phyloP scores from a whole-genome alignment of 2,329 filamentous ascomycete species.

The Dothistroma septosporum region DNA sequence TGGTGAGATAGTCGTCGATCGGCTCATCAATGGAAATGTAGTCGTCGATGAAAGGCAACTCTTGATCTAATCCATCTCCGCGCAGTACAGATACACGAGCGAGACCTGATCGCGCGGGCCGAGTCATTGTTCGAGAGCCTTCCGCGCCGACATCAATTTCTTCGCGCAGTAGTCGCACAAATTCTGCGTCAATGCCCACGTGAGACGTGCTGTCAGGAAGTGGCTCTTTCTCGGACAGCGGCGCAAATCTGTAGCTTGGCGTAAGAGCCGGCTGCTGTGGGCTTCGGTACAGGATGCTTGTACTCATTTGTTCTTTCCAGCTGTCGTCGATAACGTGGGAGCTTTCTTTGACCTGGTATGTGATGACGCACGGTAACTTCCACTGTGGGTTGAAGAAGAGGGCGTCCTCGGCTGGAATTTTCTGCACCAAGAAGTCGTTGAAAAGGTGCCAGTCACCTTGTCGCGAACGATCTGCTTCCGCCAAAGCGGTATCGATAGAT shows the following conservation, averaged over 20 bases:
- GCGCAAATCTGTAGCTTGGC: slow-evolving; percentile 25
- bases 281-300: slow-evolving; percentile 76
- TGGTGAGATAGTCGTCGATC: slow-evolving; percentile 91
- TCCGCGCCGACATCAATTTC: slow-evolving; percentile 97
- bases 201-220: slow-evolving; percentile 60
- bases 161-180: slow-evolving; percentile 85
- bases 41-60: slow-evolving; percentile 89
- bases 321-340: slow-evolving; percentile 78
- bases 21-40: slow-evolving; percentile 89
- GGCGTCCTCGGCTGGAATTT: slow-evolving; percentile 75
- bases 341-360: slow-evolving; percentile 76
- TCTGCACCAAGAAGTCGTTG: slow-evolving; percentile 90
- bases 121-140: slow-evolving; percentile 84
- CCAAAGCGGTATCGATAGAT: slow-evolving; percentile 75
- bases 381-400: slow-evolving; percentile 83
- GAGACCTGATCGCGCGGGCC: slow-evolving; percentile 83
- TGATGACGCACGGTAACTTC: slow-evolving; percentile 86
- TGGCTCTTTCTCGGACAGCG: slow-evolving; percentile 43
- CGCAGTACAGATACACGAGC: slow-evolving; percentile 90
- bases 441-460: slow-evolving; percentile 88
- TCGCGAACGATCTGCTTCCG: slow-evolving; percentile 52
- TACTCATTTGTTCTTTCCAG: slow-evolving; percentile 84
- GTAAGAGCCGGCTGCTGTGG: slow-evolving; percentile 46
- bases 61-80: slow-evolving; percentile 71
- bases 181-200: slow-evolving; percentile 91